These are phyloP conservation scores for Stropharia rugosoannulata DNA, from an alignment of 768 basidiomycete species.

Conservation along the genomic window DNA sequence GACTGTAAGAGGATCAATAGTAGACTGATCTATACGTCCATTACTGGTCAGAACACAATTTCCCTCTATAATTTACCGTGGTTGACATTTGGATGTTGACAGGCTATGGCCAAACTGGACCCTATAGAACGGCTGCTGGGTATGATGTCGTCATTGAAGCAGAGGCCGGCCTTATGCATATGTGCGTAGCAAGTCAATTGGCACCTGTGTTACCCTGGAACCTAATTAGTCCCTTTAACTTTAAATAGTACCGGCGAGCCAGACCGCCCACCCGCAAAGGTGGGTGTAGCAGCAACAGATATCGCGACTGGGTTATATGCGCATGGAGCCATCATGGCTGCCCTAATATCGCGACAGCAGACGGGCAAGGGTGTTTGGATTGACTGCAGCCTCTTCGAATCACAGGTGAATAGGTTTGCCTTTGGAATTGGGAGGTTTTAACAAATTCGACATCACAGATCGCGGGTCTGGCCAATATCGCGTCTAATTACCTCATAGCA, in stretches of 20 bases:
- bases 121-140: conserved; percentile 78
- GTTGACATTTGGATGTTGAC: neutral
- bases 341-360: conserved; percentile 73
- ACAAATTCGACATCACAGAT: conserved; percentile 51
- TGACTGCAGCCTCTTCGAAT: conserved; percentile 91
- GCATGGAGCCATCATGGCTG: conserved; percentile 92
- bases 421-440: neutral
- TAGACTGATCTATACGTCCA: conserved; percentile 81
- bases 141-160: conserved; percentile 89
- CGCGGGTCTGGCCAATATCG: conserved; percentile 89
- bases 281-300: conserved; percentile 94
- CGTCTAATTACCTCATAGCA: conserved; percentile 89
- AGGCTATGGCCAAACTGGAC: conserved; percentile 77
- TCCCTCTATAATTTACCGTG: neutral
- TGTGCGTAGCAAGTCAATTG: conserved; percentile 44
- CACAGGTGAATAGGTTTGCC: conserved; percentile 55
- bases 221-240: conserved; percentile 6
- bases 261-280: conserved; percentile 84
- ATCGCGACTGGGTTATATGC: conserved; percentile 87
- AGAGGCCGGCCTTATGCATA: conserved; percentile 94
- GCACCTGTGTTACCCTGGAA: neutral
- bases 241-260: conserved; percentile 78
- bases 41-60: conserved; percentile 61
- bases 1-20: conserved; percentile 78
- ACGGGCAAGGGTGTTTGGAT: conserved; percentile 91